Percentiles rank a stretch among this genome's conserved stretches.
phyloP scores from a whole-genome alignment of 345 rosid species.

The Pistacia vera region DNA sequence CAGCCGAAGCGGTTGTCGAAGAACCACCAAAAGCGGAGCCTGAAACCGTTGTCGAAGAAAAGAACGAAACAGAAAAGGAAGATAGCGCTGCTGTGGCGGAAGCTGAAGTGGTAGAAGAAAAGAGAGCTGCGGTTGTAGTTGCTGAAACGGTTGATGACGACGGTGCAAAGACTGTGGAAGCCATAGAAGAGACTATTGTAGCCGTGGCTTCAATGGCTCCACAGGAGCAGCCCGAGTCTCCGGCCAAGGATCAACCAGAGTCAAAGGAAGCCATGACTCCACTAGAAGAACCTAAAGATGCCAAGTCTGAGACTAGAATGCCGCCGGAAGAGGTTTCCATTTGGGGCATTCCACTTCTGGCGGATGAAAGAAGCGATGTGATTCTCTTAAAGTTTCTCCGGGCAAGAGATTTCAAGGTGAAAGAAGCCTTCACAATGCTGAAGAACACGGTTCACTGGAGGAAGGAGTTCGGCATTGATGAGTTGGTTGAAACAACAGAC shows the following conservation, averaged over 20 bases:
- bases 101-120: conserved; percentile 38
- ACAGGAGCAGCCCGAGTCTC: conserved; percentile 18
- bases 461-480: conserved; percentile 57
- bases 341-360: conserved; percentile 76
- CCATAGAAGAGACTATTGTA: conserved; percentile 80
- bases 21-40: conserved; percentile 1
- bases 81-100: conserved; percentile 5
- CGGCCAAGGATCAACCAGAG: neutral
- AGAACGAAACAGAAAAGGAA: neutral
- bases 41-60: neutral
- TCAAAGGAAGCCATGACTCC: neutral
- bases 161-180: conserved; percentile 83
- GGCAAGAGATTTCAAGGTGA: conserved; percentile 86
- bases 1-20: neutral
- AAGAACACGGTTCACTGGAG: conserved; percentile 76
- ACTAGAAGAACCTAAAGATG: neutral
- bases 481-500: conserved; percentile 56
- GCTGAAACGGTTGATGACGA: conserved; percentile 52
- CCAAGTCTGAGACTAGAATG: neutral
- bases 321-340: conserved; percentile 58
- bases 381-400: conserved; percentile 73
- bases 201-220: conserved; percentile 37
- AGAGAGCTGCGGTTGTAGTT: conserved; percentile 32
- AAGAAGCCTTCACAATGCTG: conserved; percentile 74
- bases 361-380: conserved; percentile 78